Evolutionary conservation across 2,329 filamentous ascomycete species (phyloP), one percentile per base, ranked within the genome.

Genomic region (Epichloe glyceriae): DNA sequence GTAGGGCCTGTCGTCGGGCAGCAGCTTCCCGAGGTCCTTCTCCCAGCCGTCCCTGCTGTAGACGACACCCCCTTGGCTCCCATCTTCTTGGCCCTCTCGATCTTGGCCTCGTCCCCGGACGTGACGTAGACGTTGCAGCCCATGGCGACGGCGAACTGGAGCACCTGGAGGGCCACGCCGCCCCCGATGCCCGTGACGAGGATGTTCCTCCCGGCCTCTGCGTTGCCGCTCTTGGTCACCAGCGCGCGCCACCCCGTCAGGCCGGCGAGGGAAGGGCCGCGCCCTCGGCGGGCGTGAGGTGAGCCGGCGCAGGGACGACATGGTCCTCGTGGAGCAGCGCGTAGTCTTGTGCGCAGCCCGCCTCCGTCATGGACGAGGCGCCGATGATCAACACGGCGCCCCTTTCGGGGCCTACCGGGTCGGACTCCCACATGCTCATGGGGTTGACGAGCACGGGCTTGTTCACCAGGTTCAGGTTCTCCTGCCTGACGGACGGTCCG

Each of bases 111-210:
- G 55, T 80, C 83, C 8, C 86, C 82, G 50, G 83, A 88, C 2
- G 84, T 91, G 50, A 95, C 88, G 62, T 76, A 95, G n/a, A 91
- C 85, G 64, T 83, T 80, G 59, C 83, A 80, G 38, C 88, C 86
- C 56, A 80, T 70, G 10, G 80, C 88, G 12, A 83, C 80, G 11
- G 80, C 89, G 67, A 95, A 95, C 64, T 88, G 76, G 58, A 96
- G 70, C 5, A 79, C 85, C 72, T 87, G 83, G 50, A 96, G 71
- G 35, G 91, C 91, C 1, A 96, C 91, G 42, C 91, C 91, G 37
- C 91, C 91, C 0, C 91, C 91, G 65, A 97, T 94, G 0, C 91
- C 91, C 4, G 91, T 96, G 41, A 97, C 70, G 34, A 97, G 71
- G 4, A 97, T 74, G 62, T 94, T 95, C 54, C 78, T 71, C 2